Evolutionary conservation across 75 land plant genomes (phyloP).

Genomic region (Sequoia sempervirens): DNA sequence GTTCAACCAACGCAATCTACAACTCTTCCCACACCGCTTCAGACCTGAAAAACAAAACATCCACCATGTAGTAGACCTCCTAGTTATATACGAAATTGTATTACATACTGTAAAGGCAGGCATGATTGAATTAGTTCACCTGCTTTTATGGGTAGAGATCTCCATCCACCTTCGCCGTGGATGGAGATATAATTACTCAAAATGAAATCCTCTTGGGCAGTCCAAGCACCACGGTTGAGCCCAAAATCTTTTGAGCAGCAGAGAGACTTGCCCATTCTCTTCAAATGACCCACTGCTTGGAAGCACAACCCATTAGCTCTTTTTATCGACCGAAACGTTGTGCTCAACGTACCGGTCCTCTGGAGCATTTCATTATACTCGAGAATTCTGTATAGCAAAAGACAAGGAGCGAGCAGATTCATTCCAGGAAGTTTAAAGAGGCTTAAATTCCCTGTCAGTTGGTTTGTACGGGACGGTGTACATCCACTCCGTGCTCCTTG

Average conservation of each 20-base stretch:
- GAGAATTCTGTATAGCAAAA: no score
- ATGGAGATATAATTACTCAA: constrained; percentile 31
- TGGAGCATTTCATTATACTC: no score
- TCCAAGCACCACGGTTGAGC: constrained; percentile 47
- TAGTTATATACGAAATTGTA: background rate
- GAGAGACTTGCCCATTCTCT: constrained; percentile 31
- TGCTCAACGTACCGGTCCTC: no score
- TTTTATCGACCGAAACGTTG: no score
- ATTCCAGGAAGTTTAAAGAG: no score
- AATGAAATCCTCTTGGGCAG: constrained; percentile 42
- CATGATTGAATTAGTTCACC: constrained; percentile 8
- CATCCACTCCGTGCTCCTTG: no score
- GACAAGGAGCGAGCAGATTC: no score
- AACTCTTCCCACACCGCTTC: constrained; percentile 21
- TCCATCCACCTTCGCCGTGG: constrained; percentile 43
- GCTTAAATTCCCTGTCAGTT: no score
- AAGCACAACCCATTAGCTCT: no score
- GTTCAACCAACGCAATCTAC: constrained; percentile 27
- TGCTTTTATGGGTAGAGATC: constrained; percentile 43
- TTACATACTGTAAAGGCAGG: background rate
- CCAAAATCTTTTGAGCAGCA: constrained; percentile 32
- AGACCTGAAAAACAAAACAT: constrained; percentile 9
- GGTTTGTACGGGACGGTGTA: no score
- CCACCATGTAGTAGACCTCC: background rate
- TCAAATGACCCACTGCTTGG: no score